These are phyloP conservation scores for Wallacemonas sp. DNA, from an alignment of 208 protist species.

Conservation along the genomic window DNA sequence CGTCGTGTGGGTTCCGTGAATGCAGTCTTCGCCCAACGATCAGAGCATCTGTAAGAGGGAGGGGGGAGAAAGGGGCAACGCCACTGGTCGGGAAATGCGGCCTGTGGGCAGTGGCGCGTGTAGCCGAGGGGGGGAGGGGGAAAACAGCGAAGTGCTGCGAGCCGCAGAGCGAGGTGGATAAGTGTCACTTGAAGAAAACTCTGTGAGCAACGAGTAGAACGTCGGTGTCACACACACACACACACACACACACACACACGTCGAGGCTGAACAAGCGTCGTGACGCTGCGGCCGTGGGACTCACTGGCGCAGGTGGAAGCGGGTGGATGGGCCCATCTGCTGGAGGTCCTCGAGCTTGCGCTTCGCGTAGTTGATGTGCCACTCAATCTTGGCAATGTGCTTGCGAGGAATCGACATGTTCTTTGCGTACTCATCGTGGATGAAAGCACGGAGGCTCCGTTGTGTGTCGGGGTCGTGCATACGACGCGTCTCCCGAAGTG, in stretches of 20 bases:
- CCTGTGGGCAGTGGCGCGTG: too few relatives aligned
- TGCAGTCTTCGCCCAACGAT: too few relatives aligned
- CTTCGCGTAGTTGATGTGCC: conserved; percentile 74
- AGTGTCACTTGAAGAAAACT: too few relatives aligned
- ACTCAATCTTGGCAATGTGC: conserved; percentile 79
- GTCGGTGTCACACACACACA: too few relatives aligned
- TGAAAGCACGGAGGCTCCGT: conserved; percentile 40
- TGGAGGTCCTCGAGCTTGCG: conserved; percentile 85
- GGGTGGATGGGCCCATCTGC: conserved; percentile 48
- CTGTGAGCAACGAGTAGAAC: too few relatives aligned
- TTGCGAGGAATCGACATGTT: conserved; percentile 55
- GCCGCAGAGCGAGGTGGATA: too few relatives aligned
- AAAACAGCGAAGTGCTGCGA: too few relatives aligned
- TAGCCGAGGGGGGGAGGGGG: too few relatives aligned
- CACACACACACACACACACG: conserved; percentile 11
- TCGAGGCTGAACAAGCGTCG: neutral
- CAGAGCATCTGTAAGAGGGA: too few relatives aligned
- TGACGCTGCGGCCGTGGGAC: neutral
- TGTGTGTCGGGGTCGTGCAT: conserved; percentile 65
- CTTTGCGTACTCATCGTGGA: conserved; percentile 73
- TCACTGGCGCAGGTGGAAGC: conserved; percentile 43
- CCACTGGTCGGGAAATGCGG: too few relatives aligned
- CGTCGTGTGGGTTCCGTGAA: neutral
- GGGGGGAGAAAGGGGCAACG: too few relatives aligned
- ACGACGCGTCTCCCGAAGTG: conserved; percentile 53